Evolutionary conservation across 2,329 filamentous ascomycete species (phyloP).

Genomic region (Atkinsonella texensis): DNA sequence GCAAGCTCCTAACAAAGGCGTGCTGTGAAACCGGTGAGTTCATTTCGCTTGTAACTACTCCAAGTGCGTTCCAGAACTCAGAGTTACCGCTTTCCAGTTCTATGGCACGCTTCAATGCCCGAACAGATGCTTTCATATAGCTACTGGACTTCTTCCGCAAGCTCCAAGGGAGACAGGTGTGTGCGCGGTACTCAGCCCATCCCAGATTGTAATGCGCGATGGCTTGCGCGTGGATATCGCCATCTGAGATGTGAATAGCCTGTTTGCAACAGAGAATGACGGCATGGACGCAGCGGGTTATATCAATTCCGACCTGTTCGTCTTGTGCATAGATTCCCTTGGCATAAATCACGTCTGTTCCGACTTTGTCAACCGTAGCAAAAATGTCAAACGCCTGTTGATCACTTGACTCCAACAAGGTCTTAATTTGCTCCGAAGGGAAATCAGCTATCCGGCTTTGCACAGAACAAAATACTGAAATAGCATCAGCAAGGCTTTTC

Average conservation of each 20-base stretch:
- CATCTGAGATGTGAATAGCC: constrained; percentile 59
- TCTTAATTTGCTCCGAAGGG: constrained; percentile 43
- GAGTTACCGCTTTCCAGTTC: constrained; percentile 88
- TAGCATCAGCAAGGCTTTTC: constrained; percentile 86
- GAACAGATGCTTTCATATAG: constrained; percentile 70
- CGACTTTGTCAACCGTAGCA: constrained; percentile 55
- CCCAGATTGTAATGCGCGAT: constrained; percentile 97
- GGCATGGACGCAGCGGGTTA: constrained; percentile 52
- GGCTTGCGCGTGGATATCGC: constrained; percentile 77
- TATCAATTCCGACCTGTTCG: constrained; percentile 33
- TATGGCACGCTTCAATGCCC: constrained; percentile 90
- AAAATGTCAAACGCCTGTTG: constrained; percentile 49
- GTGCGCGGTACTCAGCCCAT: constrained; percentile 81
- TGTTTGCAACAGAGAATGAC: constrained; percentile 80
- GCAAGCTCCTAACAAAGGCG: constrained; percentile 81
- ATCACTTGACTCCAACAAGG: constrained; percentile 44
- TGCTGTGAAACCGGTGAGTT: constrained; percentile 87
- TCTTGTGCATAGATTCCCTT: constrained; percentile 33
- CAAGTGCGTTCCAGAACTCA: constrained; percentile 95
- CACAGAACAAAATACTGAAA: constrained; percentile 68
- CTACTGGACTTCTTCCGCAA: constrained; percentile 47
- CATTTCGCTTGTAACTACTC: constrained; percentile 76
- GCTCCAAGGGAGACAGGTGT: constrained; percentile 47
- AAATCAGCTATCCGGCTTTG: constrained; percentile 55
- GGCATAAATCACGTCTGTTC: constrained; percentile 31